phyloP scores from a whole-genome alignment of 495 filamentous ascomycete genomes.

The Aspergillus haitiensis region DNA sequence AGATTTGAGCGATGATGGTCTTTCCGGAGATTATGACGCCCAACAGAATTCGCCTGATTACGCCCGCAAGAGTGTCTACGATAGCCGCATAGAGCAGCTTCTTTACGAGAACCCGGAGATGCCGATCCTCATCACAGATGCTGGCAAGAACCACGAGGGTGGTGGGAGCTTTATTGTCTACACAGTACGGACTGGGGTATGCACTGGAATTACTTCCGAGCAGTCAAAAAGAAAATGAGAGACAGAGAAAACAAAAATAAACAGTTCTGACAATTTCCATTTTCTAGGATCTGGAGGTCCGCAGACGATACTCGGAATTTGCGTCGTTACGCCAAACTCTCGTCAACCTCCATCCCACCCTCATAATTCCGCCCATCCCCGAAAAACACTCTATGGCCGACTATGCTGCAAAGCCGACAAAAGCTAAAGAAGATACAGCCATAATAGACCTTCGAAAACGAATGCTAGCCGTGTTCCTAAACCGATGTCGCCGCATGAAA shows the following conservation, averaged over 20 bases:
- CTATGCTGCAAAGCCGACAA: conserved; percentile 95
- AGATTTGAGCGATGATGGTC: conserved; percentile 64
- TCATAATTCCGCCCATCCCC: conserved; percentile 93
- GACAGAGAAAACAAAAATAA: too few species aligned
- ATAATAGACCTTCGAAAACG: conserved; percentile 96
- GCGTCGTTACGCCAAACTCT: conserved; percentile 87
- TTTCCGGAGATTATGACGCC: conserved; percentile 38
- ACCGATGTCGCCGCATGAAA: conserved; percentile 89
- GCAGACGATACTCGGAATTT: conserved; percentile 95
- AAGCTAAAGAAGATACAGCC: conserved; percentile 92
- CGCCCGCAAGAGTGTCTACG: conserved; percentile 77
- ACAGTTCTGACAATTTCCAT: not conserved
- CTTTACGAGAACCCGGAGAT: conserved; percentile 92
- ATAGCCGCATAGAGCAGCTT: conserved; percentile 93
- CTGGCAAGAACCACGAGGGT: conserved; percentile 89
- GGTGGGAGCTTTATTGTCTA: conserved; percentile 94
- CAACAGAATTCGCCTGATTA: conserved; percentile 42
- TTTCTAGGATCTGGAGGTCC: conserved; percentile 84
- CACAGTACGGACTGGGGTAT: conserved; percentile 90
- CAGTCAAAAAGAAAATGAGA: too few species aligned
- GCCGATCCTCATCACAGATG: conserved; percentile 84
- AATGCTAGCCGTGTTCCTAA: conserved; percentile 93
- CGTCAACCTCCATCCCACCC: conserved; percentile 85
- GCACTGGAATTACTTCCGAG: conserved; percentile 25
- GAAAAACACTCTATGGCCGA: conserved; percentile 99